A percentile compares a stretch with the other conserved stretches of the same genome.
Conservation (phyloP, 116 monocot genomes). For the Trichopus zeylanicus region DNA sequence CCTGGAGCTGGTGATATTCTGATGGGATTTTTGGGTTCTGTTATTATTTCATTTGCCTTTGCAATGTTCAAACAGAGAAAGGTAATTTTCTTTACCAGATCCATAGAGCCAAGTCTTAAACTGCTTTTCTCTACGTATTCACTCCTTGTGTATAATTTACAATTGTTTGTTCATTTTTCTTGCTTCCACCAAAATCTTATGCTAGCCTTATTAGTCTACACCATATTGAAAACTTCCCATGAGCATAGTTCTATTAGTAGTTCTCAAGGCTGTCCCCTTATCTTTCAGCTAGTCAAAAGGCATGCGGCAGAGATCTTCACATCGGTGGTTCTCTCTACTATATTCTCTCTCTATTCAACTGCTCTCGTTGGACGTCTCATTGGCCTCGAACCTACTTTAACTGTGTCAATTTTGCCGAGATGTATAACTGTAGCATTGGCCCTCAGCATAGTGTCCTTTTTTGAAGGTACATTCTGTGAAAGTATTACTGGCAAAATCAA, state of each 20-base stretch:
- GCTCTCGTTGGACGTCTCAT: constrained; percentile 67
- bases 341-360: constrained; percentile 90
- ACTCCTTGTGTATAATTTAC: too few species aligned
- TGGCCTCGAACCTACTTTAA: constrained; percentile 69
- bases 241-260: too few species aligned
- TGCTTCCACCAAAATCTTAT: too few species aligned
- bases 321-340: constrained; percentile 63
- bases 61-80: constrained; percentile 99
- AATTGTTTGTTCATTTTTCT: too few species aligned
- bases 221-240: too few species aligned
- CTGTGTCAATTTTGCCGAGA: constrained; percentile 91
- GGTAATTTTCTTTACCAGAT: constrained; percentile 23
- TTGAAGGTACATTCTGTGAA: constrained; percentile 78
- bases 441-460: constrained; percentile 91
- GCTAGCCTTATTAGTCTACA: too few species aligned
- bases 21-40: constrained; percentile 97
- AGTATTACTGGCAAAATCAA: not conserved
- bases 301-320: constrained; percentile 97
- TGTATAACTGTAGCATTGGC: constrained; percentile 97
- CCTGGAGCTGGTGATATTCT: constrained; percentile 99
- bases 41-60: constrained; percentile 98
- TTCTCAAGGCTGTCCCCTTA: not conserved
- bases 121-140: too few species aligned
- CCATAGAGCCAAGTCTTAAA: not conserved
- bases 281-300: constrained; percentile 73